phyloP scores from a whole-genome alignment of 805 yeast species.

The Barnettozyma pratensis region DNA sequence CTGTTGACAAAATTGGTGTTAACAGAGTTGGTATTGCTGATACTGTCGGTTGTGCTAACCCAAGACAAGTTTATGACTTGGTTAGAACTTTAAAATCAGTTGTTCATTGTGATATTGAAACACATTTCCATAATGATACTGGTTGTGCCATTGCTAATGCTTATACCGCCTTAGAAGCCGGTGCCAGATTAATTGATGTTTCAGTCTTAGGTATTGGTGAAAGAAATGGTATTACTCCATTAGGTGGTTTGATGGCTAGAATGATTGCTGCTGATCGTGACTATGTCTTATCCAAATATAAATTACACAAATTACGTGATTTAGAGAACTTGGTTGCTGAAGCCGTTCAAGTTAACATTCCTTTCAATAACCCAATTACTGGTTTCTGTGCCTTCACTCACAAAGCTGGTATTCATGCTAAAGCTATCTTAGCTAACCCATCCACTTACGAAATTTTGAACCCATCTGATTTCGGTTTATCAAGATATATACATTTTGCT shows the following conservation, averaged over 20 bases:
- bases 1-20: constrained; percentile 96
- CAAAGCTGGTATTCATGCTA: constrained; percentile 99
- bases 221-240: constrained; percentile 96
- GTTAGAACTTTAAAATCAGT: constrained; percentile 90
- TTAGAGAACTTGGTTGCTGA: constrained; percentile 95
- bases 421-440: constrained; percentile 97
- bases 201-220: constrained; percentile 98
- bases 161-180: constrained; percentile 96
- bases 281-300: constrained; percentile 89
- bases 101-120: constrained; percentile 94
- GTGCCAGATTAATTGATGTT: constrained; percentile 91
- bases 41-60: constrained; percentile 98
- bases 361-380: constrained; percentile 97
- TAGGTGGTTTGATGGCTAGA: constrained; percentile 98
- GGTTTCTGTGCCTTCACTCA: constrained; percentile 99
- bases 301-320: constrained; percentile 92
- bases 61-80: constrained; percentile 96
- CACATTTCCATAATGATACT: constrained; percentile 98
- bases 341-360: constrained; percentile 94
- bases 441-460: constrained; percentile 96
- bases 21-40: constrained; percentile 99
- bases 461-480: constrained; percentile 92
- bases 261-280: constrained; percentile 99
- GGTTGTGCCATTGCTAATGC: constrained; percentile 99
- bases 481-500: constrained; percentile 96